Evolutionary conservation across 352 stramenopile species (phyloP).

Genomic region (Phytophthora foliorum): DNA sequence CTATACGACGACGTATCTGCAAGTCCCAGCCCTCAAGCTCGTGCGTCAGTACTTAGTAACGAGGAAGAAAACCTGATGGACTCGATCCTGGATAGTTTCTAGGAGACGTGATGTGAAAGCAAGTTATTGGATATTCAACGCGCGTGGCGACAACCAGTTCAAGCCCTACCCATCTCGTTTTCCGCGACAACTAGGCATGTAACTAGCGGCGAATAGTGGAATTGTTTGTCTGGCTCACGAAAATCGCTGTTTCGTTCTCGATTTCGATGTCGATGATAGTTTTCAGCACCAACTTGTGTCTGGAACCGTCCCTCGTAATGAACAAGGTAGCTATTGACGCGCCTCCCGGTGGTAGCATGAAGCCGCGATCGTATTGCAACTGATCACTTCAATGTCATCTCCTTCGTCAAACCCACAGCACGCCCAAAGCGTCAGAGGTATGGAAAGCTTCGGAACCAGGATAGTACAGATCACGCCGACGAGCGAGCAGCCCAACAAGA

Average conservation of each 20-base stretch:
- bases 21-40: slow-evolving; percentile 15
- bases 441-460: neutral
- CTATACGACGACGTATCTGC: slow-evolving; percentile 19
- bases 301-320: neutral
- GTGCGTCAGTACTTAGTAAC: slow-evolving; percentile 66
- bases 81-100: slow-evolving; percentile 63
- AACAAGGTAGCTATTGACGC: neutral
- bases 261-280: neutral
- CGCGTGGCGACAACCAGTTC: neutral
- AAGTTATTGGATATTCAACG: neutral
- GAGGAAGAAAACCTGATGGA: slow-evolving; percentile 90
- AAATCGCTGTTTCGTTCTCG: too few relatives aligned
- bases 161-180: too few relatives aligned
- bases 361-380: neutral
- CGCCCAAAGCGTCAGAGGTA: neutral
- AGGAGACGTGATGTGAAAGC: slow-evolving; percentile 5
- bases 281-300: neutral
- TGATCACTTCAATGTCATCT: neutral
- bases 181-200: too few relatives aligned
- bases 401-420: neutral
- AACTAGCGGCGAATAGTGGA: too few relatives aligned
- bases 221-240: too few relatives aligned
- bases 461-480: neutral
- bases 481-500: neutral
- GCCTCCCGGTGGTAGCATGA: neutral